These are phyloP conservation scores for Stemphylium vesicarium DNA, from an alignment of 2,329 filamentous ascomycete species.

Conservation along the genomic window DNA sequence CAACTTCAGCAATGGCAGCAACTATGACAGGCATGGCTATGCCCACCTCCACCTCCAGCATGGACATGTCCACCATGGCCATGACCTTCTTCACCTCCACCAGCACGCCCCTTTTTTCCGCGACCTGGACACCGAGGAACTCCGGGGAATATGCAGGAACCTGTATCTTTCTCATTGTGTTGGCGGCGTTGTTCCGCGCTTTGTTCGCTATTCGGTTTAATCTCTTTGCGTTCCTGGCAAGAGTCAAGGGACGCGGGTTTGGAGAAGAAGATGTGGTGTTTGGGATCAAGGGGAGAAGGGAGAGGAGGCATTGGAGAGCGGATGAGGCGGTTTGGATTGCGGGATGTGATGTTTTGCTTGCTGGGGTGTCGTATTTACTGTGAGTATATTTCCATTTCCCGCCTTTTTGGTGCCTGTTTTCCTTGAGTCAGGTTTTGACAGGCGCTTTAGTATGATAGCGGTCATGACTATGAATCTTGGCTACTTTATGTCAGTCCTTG, in stretches of 20 bases:
- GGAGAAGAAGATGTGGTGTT: neutral
- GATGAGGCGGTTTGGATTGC: slow-evolving; percentile 77
- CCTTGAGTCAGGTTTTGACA: neutral
- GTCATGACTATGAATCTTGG: slow-evolving; percentile 89
- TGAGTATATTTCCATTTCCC: slow-evolving; percentile 57
- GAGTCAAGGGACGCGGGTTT: slow-evolving; percentile 63
- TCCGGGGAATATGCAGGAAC: slow-evolving; percentile 79
- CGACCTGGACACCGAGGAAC: slow-evolving; percentile 72
- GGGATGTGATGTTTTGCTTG: slow-evolving; percentile 72
- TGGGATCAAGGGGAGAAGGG: too few species aligned
- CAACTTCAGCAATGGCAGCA: neutral
- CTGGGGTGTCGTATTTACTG: slow-evolving; percentile 82
- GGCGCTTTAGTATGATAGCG: slow-evolving; percentile 75
- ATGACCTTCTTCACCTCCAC: slow-evolving; percentile 70
- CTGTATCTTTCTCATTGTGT: slow-evolving; percentile 84
- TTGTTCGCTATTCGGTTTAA: slow-evolving; percentile 70
- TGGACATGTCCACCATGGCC: slow-evolving; percentile 49
- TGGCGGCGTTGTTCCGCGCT: slow-evolving; percentile 70
- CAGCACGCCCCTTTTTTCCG: slow-evolving; percentile 68
- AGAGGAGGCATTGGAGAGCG: slow-evolving; percentile 72
- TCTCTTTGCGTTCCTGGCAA: slow-evolving; percentile 55
- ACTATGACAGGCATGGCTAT: neutral
- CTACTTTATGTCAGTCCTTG: slow-evolving; percentile 78
- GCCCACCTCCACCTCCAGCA: slow-evolving; percentile 16
- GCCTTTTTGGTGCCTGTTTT: neutral